Conservation (phyloP, 208 protist species). For the Leishmania arabica region DNA sequence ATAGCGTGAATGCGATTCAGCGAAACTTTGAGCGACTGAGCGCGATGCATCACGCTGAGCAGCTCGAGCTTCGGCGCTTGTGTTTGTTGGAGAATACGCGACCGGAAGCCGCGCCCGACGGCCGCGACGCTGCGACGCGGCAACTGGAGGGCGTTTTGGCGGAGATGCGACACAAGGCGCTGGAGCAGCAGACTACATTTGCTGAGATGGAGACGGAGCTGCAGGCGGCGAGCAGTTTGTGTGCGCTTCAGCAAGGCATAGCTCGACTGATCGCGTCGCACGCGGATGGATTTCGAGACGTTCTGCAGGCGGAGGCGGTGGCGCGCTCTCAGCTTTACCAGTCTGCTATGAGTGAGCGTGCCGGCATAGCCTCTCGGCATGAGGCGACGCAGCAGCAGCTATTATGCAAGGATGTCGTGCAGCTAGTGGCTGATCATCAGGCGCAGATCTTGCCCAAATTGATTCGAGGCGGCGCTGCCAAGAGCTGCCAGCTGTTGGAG, state of each 20-base stretch:
- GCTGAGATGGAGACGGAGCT: not conserved
- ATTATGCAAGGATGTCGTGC: not conserved
- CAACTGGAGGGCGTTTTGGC: constrained; percentile 3
- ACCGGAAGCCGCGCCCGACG: not conserved
- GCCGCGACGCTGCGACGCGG: constrained; percentile 12
- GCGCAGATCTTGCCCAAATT: not conserved
- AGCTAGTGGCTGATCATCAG: not conserved
- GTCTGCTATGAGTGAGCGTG: not conserved
- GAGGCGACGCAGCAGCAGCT: constrained; percentile 6
- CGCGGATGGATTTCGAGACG: not conserved
- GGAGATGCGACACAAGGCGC: not conserved
- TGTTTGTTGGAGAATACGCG: constrained; percentile 23
- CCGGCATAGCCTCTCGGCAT: not conserved
- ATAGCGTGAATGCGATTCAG: constrained; percentile 90
- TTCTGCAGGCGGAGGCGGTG: constrained; percentile 1
- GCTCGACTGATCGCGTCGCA: not conserved
- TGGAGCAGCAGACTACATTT: not conserved
- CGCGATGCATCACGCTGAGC: constrained; percentile 68
- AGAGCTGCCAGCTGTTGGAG: not conserved
- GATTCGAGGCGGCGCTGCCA: not conserved
- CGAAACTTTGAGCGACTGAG: constrained; percentile 89
- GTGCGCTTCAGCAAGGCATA: not conserved
- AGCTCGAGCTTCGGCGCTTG: constrained; percentile 44
- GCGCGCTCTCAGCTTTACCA: not conserved
- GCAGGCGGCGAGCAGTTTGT: not conserved